phyloP scores from a whole-genome alignment of 768 basidiomycete genomes.

The Polyporus arcularius region DNA sequence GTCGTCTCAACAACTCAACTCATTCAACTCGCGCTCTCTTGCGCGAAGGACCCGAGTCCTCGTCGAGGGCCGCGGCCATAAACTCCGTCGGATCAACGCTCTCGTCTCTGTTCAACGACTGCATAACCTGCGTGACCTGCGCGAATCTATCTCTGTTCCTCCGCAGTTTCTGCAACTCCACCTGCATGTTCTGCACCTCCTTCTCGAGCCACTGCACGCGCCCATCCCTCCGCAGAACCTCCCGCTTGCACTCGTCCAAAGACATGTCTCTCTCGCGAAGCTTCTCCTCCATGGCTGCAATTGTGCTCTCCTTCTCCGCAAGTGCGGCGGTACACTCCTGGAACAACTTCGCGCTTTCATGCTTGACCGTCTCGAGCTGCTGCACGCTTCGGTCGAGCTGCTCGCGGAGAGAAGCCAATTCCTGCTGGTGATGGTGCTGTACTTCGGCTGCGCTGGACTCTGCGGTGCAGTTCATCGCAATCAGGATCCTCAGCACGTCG shows the following conservation, averaged over 20 bases:
- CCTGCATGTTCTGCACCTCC: neutral
- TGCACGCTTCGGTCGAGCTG: neutral
- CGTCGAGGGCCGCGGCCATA: too few relatives aligned
- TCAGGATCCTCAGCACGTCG: neutral
- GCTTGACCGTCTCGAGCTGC: neutral
- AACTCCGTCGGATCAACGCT: too few relatives aligned
- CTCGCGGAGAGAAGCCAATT: neutral
- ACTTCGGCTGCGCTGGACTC: neutral
- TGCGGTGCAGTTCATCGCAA: neutral
- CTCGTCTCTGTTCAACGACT: too few relatives aligned
- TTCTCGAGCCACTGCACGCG: neutral
- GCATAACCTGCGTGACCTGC: too few relatives aligned
- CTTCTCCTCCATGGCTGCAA: constrained; percentile 2
- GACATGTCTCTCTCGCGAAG: neutral
- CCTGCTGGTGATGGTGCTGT: neutral
- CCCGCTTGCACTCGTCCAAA: neutral
- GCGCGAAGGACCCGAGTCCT: too few relatives aligned
- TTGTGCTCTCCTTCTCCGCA: neutral
- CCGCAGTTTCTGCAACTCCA: too few relatives aligned
- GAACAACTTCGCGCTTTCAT: neutral
- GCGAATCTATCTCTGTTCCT: too few relatives aligned
- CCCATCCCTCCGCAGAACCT: neutral
- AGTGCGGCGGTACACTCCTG: neutral
- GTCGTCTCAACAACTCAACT: too few relatives aligned
- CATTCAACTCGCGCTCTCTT: too few relatives aligned